These are phyloP conservation scores for Colletotrichum cuscutae DNA, from an alignment of 2,329 filamentous ascomycete genomes.

Conservation along the genomic window DNA sequence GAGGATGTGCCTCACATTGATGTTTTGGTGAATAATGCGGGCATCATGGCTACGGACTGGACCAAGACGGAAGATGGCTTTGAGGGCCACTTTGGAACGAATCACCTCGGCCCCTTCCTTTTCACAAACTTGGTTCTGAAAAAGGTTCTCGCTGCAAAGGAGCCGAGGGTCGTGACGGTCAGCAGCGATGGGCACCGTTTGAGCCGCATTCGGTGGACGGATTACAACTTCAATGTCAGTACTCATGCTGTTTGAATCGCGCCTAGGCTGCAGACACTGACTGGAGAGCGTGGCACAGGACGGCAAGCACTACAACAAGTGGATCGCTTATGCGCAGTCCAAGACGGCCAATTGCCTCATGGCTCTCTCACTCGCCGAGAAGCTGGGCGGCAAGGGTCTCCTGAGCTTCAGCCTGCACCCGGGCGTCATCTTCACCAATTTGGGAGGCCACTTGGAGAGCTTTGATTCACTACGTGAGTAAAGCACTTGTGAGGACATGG, in stretches of 20 bases:
- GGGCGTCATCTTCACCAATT: slow-evolving; percentile 41
- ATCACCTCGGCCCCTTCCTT: slow-evolving; percentile 52
- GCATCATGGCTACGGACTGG: slow-evolving; percentile 50
- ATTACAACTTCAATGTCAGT: slow-evolving; percentile 54
- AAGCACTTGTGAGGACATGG: too few relatives aligned
- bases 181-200: slow-evolving; percentile 56
- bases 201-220: slow-evolving; percentile 52
- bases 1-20: slow-evolving; percentile 48
- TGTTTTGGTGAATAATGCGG: slow-evolving; percentile 55
- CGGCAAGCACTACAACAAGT: slow-evolving; percentile 37
- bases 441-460: slow-evolving; percentile 26
- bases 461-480: slow-evolving; percentile 16
- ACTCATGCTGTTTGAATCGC: too few relatives aligned
- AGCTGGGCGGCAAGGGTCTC: slow-evolving; percentile 42
- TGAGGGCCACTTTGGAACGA: slow-evolving; percentile 50
- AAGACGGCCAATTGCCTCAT: slow-evolving; percentile 46
- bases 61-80: slow-evolving; percentile 48
- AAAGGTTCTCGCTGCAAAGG: slow-evolving; percentile 41
- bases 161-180: slow-evolving; percentile 53
- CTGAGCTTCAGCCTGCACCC: slow-evolving; percentile 48
- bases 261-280: background rate
- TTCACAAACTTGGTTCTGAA: slow-evolving; percentile 50
- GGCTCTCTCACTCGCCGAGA: slow-evolving; percentile 43
- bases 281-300: background rate
- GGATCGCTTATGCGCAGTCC: slow-evolving; percentile 42